These are phyloP conservation scores for Ulvella scutata DNA, from an alignment of 139 green algal genomes.

Conservation along the genomic window DNA sequence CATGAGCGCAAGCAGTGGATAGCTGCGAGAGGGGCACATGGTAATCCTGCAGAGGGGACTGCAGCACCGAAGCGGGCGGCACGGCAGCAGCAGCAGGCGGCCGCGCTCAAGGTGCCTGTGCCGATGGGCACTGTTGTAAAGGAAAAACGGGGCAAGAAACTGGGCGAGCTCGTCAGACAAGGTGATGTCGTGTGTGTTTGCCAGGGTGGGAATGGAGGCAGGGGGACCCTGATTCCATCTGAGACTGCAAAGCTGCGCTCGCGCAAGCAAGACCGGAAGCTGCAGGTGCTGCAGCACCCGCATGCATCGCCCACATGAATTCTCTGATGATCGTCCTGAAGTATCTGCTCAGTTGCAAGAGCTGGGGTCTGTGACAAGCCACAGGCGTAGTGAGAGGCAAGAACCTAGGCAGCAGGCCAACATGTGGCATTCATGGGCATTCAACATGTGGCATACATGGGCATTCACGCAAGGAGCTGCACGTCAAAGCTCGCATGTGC, in stretches of 20 bases:
- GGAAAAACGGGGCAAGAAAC: slow-evolving; percentile 23
- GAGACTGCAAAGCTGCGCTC: slow-evolving; percentile 18
- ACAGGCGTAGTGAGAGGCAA: too few relatives aligned
- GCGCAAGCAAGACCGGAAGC: background rate
- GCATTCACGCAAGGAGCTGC: too few relatives aligned
- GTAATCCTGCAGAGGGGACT: slow-evolving; percentile 44
- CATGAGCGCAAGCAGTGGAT: slow-evolving; percentile 20
- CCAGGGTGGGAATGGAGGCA: slow-evolving; percentile 28
- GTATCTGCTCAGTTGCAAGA: too few relatives aligned
- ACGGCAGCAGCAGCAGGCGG: slow-evolving; percentile 22
- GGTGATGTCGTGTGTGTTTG: slow-evolving; percentile 7
- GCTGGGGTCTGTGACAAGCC: too few relatives aligned
- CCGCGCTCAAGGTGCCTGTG: slow-evolving; percentile 34
- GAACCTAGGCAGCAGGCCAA: background rate
- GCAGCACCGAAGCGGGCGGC: slow-evolving; percentile 30
- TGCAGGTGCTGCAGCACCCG: slow-evolving; percentile 3
- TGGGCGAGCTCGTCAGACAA: slow-evolving; percentile 47
- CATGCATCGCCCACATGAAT: background rate
- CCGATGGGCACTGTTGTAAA: slow-evolving; percentile 58
- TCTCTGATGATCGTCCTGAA: too few relatives aligned
- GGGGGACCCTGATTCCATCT: background rate
- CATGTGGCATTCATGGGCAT: background rate
- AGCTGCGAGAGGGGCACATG: slow-evolving; percentile 22
- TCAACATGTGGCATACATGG: background rate
- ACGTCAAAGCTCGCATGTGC: background rate